Evolutionary conservation across 2,329 filamentous ascomycete genomes (phyloP).

Genomic region (Gyromitra esculenta): DNA sequence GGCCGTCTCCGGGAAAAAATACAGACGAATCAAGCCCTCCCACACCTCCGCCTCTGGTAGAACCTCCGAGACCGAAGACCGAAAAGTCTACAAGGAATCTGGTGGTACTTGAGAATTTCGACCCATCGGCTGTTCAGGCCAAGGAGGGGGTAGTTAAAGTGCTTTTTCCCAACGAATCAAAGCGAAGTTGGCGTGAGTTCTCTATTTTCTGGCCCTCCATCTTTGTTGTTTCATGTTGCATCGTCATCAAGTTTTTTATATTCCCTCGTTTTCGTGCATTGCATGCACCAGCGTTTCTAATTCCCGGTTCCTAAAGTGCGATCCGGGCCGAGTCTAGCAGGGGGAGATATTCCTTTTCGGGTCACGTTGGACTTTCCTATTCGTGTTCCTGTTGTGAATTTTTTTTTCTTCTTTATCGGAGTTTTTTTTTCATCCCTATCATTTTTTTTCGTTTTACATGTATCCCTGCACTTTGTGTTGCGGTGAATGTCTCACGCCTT

Average conservation of each 20-base stretch:
- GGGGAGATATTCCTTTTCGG: constrained; percentile 30
- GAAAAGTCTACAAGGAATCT: constrained; percentile 68
- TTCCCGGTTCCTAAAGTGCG: constrained; percentile 51
- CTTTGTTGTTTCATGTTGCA: constrained; percentile 54
- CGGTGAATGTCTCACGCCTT: constrained; percentile 38
- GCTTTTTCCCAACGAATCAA: constrained; percentile 62
- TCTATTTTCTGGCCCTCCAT: constrained; percentile 20
- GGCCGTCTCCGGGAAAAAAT: constrained; percentile 49
- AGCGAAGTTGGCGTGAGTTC: constrained; percentile 52
- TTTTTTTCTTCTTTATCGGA: constrained; percentile 21
- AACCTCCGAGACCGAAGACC: constrained; percentile 60
- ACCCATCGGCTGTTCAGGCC: constrained; percentile 64
- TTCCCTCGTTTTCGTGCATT: constrained; percentile 43
- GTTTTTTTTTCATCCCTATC: constrained; percentile 17
- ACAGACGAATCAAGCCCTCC: constrained; percentile 55
- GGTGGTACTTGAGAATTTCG: constrained; percentile 69
- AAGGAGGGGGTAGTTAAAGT: constrained; percentile 68
- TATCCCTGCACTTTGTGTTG: constrained; percentile 26
- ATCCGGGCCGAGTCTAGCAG: constrained; percentile 49
- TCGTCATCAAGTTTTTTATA: constrained; percentile 64
- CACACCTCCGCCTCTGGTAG: constrained; percentile 57
- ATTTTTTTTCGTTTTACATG: constrained; percentile 18
- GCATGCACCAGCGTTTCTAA: constrained; percentile 44
- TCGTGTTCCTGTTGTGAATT: constrained; percentile 15
- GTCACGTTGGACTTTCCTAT: constrained; percentile 41